These are phyloP conservation scores for Laburnicola sp. DNA, from an alignment of 2,329 filamentous ascomycete genomes.

Conservation along the genomic window DNA sequence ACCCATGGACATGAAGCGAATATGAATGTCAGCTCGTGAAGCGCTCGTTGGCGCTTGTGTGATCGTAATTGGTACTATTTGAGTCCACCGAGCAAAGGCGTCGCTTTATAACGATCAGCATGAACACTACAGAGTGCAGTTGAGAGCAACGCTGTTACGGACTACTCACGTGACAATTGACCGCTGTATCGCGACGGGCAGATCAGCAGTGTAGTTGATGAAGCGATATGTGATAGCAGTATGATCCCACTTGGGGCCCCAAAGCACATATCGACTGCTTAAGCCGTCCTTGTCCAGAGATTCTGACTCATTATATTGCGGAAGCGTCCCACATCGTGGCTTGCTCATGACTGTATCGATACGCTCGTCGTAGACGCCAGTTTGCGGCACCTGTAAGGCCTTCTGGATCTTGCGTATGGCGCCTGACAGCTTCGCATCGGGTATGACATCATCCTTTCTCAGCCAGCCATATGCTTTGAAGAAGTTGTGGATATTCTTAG, in stretches of 20 bases:
- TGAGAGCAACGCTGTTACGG: background rate
- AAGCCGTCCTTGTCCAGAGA: constrained; percentile 13
- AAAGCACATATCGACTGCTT: constrained; percentile 30
- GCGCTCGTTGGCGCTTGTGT: constrained; percentile 16
- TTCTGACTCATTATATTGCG: constrained; percentile 28
- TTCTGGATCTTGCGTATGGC: constrained; percentile 36
- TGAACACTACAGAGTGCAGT: background rate
- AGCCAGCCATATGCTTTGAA: constrained; percentile 37
- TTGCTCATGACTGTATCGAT: constrained; percentile 31
- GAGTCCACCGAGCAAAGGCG: constrained; percentile 34
- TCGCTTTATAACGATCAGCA: constrained; percentile 13
- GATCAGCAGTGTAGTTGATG: constrained; percentile 28
- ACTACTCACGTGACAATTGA: constrained; percentile 26
- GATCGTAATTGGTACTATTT: constrained; percentile 26
- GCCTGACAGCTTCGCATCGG: constrained; percentile 25
- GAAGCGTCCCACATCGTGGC: constrained; percentile 30
- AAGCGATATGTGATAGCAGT: constrained; percentile 32
- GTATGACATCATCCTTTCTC: constrained; percentile 22
- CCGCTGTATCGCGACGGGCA: constrained; percentile 23
- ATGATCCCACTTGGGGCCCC: constrained; percentile 35
- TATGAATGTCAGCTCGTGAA: constrained; percentile 28
- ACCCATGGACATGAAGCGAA: constrained; percentile 27
- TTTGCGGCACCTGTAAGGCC: constrained; percentile 28
- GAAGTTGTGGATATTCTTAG: constrained; percentile 35
- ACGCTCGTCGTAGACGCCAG: constrained; percentile 29